Percentiles rank a stretch among this genome's conserved stretches.
These are phyloP conservation scores for Trichophyton schoenleinii DNA, from an alignment of 2,329 filamentous ascomycete genomes.

Conservation along the genomic window DNA sequence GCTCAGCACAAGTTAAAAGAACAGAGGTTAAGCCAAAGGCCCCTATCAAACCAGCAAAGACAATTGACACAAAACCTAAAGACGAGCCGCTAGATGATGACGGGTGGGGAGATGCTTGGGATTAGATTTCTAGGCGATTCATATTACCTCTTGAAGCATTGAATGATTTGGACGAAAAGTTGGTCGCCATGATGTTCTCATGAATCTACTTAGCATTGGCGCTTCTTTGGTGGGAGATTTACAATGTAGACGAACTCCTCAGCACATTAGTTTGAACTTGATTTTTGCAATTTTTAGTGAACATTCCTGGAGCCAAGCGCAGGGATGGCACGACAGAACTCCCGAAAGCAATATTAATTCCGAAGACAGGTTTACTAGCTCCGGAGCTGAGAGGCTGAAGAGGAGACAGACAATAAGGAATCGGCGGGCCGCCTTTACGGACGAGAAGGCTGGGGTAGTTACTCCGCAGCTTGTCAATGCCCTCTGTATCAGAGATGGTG, in stretches of 20 bases:
- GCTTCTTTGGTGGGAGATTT: background rate
- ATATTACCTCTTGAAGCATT: background rate
- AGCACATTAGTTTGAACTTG: too few relatives aligned
- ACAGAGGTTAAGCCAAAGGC: conserved; percentile 34
- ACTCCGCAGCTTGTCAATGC: background rate
- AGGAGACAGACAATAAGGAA: background rate
- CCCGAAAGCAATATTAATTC: too few relatives aligned
- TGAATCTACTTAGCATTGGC: background rate
- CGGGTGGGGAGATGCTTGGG: conserved; percentile 39
- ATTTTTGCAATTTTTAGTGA: too few relatives aligned
- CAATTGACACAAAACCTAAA: conserved; percentile 56
- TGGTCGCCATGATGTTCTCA: background rate
- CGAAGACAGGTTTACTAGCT: too few relatives aligned
- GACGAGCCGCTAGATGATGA: conserved; percentile 30
- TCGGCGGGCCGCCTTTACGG: background rate
- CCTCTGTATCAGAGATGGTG: background rate
- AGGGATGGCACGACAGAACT: too few relatives aligned
- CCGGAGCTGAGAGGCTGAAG: background rate
- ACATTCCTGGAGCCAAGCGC: too few relatives aligned
- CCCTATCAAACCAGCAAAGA: conserved; percentile 44
- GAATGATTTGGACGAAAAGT: background rate
- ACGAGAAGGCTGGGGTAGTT: background rate
- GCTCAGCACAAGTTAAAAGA: conserved; percentile 23
- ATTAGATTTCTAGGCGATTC: conserved; percentile 18
- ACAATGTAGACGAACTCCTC: background rate